These are phyloP conservation scores for Scenedesmus sp. DNA, from an alignment of 163 green algal species.

Conservation along the genomic window DNA sequence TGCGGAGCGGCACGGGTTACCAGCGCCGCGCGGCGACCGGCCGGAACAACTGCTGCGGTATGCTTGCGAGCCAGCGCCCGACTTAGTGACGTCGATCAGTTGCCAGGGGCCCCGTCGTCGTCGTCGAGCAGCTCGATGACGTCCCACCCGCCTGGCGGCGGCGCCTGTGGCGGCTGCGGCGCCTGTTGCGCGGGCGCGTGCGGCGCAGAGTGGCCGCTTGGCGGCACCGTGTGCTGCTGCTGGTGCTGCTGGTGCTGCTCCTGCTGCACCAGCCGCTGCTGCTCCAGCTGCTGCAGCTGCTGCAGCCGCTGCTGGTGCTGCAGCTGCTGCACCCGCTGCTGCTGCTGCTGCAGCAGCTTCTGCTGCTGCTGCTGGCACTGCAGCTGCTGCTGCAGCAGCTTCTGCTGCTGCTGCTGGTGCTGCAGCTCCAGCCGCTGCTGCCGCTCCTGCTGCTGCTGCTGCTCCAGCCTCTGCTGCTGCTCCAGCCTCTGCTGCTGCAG, in stretches of 20 bases:
- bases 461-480: neutral
- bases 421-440: neutral
- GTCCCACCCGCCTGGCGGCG: no score
- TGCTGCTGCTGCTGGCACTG: slow-evolving; percentile 27
- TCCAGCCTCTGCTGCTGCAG: neutral
- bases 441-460: neutral
- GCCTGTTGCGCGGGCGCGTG: neutral
- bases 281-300: neutral
- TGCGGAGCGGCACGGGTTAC: no score
- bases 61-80: no score
- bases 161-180: neutral
- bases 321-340: neutral
- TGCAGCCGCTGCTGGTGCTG: neutral
- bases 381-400: neutral
- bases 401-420: neutral
- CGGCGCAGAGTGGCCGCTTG: neutral
- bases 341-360: neutral
- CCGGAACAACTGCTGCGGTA: no score
- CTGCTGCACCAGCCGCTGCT: neutral
- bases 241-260: slow-evolving; percentile 7
- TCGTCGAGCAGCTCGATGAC: no score
- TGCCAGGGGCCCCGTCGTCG: no score
- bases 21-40: no score
- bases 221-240: slow-evolving; percentile 7
- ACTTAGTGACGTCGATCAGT: no score